Base-by-base conservation (phyloP, 257 asterid species). In the Forsythia suspensa region DNA sequence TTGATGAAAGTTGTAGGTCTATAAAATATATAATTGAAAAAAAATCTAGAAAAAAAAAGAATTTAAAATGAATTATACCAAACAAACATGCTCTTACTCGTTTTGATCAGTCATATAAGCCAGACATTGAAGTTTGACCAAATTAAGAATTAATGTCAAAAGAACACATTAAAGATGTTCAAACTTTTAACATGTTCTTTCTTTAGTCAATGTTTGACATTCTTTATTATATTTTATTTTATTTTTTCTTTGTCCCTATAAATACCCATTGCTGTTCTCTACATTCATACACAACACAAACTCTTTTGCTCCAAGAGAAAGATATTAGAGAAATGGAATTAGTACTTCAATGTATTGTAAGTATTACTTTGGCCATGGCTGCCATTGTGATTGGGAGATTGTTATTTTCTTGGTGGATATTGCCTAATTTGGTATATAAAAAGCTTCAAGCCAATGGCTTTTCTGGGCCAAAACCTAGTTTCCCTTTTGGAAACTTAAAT, bases 371-470 rank as follows among this genome's bases (percentile, higher is more conserved):
- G 70, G 84, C 81, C 51, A 71, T 80, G 79, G 77, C 68, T 46
- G 72, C 79, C 5, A 34, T 84, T 44, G 8, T 87, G 78, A 13
- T 82, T 21, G 87, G 81, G 37, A 85, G 72, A 34, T 20, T 92
- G 24, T 2, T 85, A 21, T 67, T 90, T 75, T 82, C 82, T 3
- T 92, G 89, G 86, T 95, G 91, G 90, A 70, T 95, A 80, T 20
- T 76, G 78, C 99, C 99, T 21, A 74, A 40, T 77, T 74, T 84
- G 37, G 80, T 77, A 7, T 74, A 87, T n/a, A 40, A 73, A 61
- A 91, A 87, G 83, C 89, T 95, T 4, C 85, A 76, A 78, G 81
- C 84, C 24, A 92, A 91, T 85, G 99, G 99, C n/a, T 91, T 95
- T 80, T 71, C 78, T 0, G 99, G 99, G 48, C 99, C 99, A 15